A percentile compares a stretch with the other conserved stretches of the same genome.
These are phyloP conservation scores for Cocos nucifera DNA, from an alignment of 176 grass and related monocot species.

Conservation along the genomic window DNA sequence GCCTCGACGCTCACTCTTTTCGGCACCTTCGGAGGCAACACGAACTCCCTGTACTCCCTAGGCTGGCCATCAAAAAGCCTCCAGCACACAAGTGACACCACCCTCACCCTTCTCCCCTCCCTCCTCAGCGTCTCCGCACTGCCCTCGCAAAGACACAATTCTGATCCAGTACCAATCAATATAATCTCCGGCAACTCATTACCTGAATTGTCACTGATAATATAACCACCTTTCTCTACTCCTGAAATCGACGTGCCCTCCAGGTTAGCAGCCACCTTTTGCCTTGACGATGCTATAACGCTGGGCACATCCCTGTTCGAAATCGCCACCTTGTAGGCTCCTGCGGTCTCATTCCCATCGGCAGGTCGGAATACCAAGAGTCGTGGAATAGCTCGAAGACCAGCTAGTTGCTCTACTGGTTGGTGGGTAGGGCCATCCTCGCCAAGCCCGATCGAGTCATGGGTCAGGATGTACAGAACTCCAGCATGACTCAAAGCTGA, in stretches of 20 bases:
- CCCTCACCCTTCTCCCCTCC: not conserved
- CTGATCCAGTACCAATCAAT: not conserved
- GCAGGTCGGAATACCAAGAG: conserved; percentile 8
- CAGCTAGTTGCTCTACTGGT: conserved; percentile 3
- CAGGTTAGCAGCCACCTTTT: conserved; percentile 13
- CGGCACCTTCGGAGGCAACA: not conserved
- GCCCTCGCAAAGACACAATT: conserved; percentile 9
- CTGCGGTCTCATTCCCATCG: conserved; percentile 1
- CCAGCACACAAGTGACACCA: conserved; percentile 13
- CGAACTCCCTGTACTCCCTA: conserved; percentile 2
- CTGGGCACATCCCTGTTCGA: not conserved
- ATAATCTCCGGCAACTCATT: conserved; percentile 1
- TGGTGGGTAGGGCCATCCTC: conserved; percentile 5
- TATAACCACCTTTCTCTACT: conserved; percentile 1
- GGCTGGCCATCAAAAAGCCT: conserved; percentile 4
- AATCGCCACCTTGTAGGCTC: not conserved
- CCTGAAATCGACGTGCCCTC: conserved; percentile 1
- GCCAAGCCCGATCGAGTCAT: conserved; percentile 9
- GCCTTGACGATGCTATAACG: not conserved
- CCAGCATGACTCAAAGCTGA: conserved; percentile 12
- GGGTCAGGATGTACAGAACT: conserved; percentile 3
- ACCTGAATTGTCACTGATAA: conserved; percentile 1
- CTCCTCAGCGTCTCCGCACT: conserved; percentile 1
- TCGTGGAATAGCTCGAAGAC: conserved; percentile 5
- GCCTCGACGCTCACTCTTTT: conserved; percentile 3